Evolutionary conservation across 306 rosid species (phyloP), one percentile per base, ranked within the genome.

Genomic region (Fagus crenata): DNA sequence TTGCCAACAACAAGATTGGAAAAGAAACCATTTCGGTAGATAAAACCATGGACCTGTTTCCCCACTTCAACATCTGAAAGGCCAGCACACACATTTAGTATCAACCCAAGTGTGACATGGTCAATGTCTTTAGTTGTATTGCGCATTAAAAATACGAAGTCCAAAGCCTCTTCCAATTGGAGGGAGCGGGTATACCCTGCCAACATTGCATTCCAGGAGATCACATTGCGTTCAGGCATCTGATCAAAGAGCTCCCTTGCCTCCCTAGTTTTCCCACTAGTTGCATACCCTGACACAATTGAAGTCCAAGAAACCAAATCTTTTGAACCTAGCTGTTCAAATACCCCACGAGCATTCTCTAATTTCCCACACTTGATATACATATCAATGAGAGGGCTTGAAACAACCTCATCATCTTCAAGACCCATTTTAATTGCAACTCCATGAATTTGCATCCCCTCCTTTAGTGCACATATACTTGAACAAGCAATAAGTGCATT

Each of bases 191-290:
- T 75, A 77, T 92, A 90, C 39, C 97, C 93, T 0, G 83, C 87
- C 85, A 92, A 69, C 97, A 92, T 90, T 53, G 93, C 90, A 85
- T 92, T 92, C 97, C 97, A 90, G 6, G 93, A 85, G 35, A 92
- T 67, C 84, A 92, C 88, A 85, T 88, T 88, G 49, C 87, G 81
- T 70, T 89, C 89, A 13, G 89, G 91, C 97, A 90, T 92, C 76
- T 84, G 78, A 77, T 92, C 75, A 49, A 90, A 92, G 55, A 87
- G 81, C 76, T 75, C 73, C 69, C 91, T 84, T 28, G 93, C 93
- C 77, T 88, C 83, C 77, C 46, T 54, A 6, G 81, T 86, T 70
- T 88, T 78, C 54, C 95, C 91, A 82, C 86, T 79, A 81, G 76
- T 81, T 8, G 89, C 90, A 76, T 88, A 88, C 49, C 88, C 91